A percentile compares a stretch with the other conserved stretches of the same genome.
Conservation (phyloP, 345 rosid species). For the Sisymbrium altissimum region DNA sequence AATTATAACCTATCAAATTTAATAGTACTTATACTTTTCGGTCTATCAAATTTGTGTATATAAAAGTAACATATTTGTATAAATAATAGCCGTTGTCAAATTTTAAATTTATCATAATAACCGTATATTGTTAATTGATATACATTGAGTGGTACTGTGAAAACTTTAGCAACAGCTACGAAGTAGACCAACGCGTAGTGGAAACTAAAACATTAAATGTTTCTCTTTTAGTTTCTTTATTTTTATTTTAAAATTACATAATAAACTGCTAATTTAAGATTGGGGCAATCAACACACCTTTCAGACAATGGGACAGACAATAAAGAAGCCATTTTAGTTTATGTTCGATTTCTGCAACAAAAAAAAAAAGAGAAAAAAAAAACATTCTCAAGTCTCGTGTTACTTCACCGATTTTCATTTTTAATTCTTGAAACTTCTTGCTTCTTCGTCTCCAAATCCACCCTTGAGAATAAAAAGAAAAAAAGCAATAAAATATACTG, state of each 20-base stretch:
- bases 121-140: background rate
- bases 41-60: background rate
- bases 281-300: slow-evolving; percentile 25
- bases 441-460: slow-evolving; percentile 12
- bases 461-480: background rate
- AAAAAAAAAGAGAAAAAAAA: background rate
- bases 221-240: slow-evolving; percentile 15
- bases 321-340: slow-evolving; percentile 19
- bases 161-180: background rate
- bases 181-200: slow-evolving; percentile 2
- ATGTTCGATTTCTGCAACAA: slow-evolving; percentile 17
- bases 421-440: slow-evolving; percentile 6
- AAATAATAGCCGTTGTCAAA: background rate
- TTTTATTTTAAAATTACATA: background rate
- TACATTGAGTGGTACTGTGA: background rate
- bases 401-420: slow-evolving; percentile 4
- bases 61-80: background rate
- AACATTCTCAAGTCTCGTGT: slow-evolving; percentile 26
- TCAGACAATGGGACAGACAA: slow-evolving; percentile 32
- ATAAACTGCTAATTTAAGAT: slow-evolving; percentile 2
- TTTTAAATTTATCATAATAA: background rate
- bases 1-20: too few relatives aligned
- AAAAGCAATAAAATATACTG: background rate
- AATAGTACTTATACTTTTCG: too few relatives aligned
- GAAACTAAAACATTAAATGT: slow-evolving; percentile 8